phyloP scores from a whole-genome alignment of 2,329 filamentous ascomycete genomes.

The Talaromyces sp. region DNA sequence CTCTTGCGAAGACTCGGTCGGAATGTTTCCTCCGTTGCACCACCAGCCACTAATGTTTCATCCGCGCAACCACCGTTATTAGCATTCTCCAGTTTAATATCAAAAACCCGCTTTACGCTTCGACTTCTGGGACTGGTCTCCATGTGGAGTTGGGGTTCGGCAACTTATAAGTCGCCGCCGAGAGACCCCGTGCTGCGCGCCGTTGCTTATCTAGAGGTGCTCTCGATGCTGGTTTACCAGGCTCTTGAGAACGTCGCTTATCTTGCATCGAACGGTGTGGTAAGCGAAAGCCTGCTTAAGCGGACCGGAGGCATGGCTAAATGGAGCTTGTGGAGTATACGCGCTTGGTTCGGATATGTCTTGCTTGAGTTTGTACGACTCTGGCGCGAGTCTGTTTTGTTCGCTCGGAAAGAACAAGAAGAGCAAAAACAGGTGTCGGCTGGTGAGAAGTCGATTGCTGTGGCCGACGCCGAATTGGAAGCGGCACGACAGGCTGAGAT shows the following conservation, averaged over 20 bases:
- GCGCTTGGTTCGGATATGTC: constrained; percentile 77
- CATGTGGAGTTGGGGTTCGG: constrained; percentile 74
- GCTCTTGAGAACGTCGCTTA: constrained; percentile 77
- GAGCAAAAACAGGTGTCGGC: constrained; percentile 23
- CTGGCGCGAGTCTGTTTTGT: constrained; percentile 40
- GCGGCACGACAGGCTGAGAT: constrained; percentile 38
- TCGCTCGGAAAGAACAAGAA: constrained; percentile 25
- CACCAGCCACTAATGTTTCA: constrained; percentile 14
- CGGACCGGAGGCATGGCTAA: constrained; percentile 50
- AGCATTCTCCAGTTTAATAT: constrained; percentile 46
- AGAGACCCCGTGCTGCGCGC: constrained; percentile 43
- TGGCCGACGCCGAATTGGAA: constrained; percentile 23
- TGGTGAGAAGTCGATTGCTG: constrained; percentile 9
- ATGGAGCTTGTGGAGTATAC: constrained; percentile 66
- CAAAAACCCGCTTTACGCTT: constrained; percentile 46
- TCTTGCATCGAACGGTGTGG: constrained; percentile 66
- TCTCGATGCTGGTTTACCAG: constrained; percentile 66
- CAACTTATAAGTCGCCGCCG: constrained; percentile 44
- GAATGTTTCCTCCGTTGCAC: constrained; percentile 17
- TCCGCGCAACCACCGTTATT: constrained; percentile 46
- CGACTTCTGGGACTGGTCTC: constrained; percentile 62
- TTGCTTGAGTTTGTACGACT: constrained; percentile 68
- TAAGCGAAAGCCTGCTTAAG: constrained; percentile 44
- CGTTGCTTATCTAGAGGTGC: constrained; percentile 64
- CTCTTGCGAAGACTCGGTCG: constrained; percentile 26